Base-by-base conservation (phyloP, 257 asterid genomes). In the Mitragyna speciosa region DNA sequence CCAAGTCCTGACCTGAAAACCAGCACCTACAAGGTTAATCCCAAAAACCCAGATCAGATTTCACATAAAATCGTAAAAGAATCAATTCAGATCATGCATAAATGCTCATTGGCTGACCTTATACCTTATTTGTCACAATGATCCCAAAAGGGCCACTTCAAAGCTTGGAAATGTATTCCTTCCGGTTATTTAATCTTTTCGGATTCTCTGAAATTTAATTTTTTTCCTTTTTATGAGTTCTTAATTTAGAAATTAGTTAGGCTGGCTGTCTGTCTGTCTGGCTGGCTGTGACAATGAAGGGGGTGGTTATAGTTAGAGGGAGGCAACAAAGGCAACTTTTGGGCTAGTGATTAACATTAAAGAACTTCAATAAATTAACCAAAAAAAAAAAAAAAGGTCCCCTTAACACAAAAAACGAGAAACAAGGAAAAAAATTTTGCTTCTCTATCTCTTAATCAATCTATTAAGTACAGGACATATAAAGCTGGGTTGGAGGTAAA, bases 41-140 rank as follows among this genome's bases (percentile, higher is more conserved):
- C 63, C 72, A 41, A 12, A 49, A 77, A 48, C 78, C 80, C 63
- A 85, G 87, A 87, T 91, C 88, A 86, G 86, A 81, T 72, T 72
- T 80, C 83, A 61, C 69, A 70, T 67, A 30, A 79, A 82, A 79
- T 64, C 71, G 80, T 64, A 78, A 63, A 64, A 78, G 33, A 72
- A 43, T 68, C 33, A 54, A 72, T 84, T 78, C 84, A 83, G 85
- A 82, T 88, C 85, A 82, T 12, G 20, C 36, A 48, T 47, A 54
- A 36, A 52, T 28, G 69, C 78, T 61, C 41, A 66, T n/a, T 12
- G 33, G 83, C 82, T 73, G 87, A 64, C 70, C 48, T 78, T 72
- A 41, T 64, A 64, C 41, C 69, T 59, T 28, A 64, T 76, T 24
- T 39, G 31, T 51, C 58, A 64, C 79, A 30, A 80, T 36, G 69